A percentile compares a stretch with the other conserved stretches of the same genome.
Conservation (phyloP, 345 rosid genomes). For the Turnera subulata region DNA sequence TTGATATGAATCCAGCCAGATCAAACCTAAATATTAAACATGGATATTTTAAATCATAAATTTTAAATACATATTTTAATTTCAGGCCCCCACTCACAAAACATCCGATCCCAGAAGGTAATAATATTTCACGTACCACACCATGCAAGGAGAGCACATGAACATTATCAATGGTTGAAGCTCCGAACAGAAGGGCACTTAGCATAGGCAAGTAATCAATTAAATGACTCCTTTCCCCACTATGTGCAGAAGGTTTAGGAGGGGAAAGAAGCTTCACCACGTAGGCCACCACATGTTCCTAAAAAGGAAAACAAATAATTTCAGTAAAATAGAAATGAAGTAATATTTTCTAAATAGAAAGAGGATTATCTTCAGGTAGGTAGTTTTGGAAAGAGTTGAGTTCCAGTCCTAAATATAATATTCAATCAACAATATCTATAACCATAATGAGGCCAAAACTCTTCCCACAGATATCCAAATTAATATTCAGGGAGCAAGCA, state of each 20-base stretch:
- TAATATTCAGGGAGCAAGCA: too few species aligned
- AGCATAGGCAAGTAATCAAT: constrained; percentile 50
- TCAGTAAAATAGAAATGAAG: not conserved
- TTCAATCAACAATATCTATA: too few species aligned
- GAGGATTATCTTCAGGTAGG: constrained; percentile 2
- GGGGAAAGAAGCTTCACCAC: constrained; percentile 68
- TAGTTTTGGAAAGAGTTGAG: not conserved
- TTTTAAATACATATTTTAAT: too few species aligned
- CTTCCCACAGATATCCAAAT: too few species aligned
- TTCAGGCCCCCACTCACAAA: too few species aligned
- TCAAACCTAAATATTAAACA: too few species aligned
- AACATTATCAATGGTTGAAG: constrained; percentile 45
- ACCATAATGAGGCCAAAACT: too few species aligned
- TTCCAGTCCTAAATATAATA: too few species aligned
- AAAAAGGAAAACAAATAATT: constrained; percentile 16
- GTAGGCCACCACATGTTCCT: constrained; percentile 60
- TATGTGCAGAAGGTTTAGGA: constrained; percentile 37
- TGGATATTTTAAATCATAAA: too few species aligned
- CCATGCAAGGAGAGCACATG: constrained; percentile 67
- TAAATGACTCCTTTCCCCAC: constrained; percentile 38
- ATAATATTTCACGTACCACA: constrained; percentile 39
- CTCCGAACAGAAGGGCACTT: constrained; percentile 48
- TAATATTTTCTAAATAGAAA: not conserved
- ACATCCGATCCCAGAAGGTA: too few species aligned
- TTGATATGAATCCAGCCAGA: too few species aligned